Evolutionary conservation across 495 filamentous ascomycete genomes (phyloP).

Genomic region (Trichodelitschia bisporula): DNA sequence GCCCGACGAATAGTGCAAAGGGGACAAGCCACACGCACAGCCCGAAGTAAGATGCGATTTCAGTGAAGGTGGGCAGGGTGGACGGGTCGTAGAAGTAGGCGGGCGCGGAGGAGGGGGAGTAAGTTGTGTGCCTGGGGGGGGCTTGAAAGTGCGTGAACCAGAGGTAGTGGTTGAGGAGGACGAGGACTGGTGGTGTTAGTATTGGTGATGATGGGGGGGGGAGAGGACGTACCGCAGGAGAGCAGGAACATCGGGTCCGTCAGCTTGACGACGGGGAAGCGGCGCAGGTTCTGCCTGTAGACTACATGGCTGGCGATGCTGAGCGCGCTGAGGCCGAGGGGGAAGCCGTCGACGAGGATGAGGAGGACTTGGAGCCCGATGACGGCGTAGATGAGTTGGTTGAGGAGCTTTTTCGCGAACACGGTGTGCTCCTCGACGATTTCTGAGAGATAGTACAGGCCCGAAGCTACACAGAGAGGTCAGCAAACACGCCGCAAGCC

Average conservation of each 20-base stretch:
- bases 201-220: not conserved
- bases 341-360: conserved; percentile 61
- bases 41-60: conserved; percentile 90
- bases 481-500: not conserved
- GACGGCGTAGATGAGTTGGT: conserved; percentile 61
- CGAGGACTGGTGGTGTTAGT: conserved; percentile 28
- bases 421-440: conserved; percentile 96
- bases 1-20: conserved; percentile 79
- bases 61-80: conserved; percentile 57
- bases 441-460: conserved; percentile 94
- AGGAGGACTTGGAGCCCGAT: conserved; percentile 54
- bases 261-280: conserved; percentile 72
- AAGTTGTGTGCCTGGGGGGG: conserved; percentile 10
- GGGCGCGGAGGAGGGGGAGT: conserved; percentile 12
- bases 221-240: conserved; percentile 36
- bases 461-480: conserved; percentile 37
- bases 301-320: conserved; percentile 63
- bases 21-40: conserved; percentile 92
- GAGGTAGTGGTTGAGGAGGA: conserved; percentile 79
- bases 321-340: conserved; percentile 42
- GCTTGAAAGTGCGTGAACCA: conserved; percentile 87
- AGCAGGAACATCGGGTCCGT: conserved; percentile 69
- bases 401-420: conserved; percentile 61
- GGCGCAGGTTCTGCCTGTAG: conserved; percentile 71
- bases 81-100: conserved; percentile 21